Base-by-base conservation (phyloP, 768 basidiomycete genomes). In the Tricholoma matsutake region DNA sequence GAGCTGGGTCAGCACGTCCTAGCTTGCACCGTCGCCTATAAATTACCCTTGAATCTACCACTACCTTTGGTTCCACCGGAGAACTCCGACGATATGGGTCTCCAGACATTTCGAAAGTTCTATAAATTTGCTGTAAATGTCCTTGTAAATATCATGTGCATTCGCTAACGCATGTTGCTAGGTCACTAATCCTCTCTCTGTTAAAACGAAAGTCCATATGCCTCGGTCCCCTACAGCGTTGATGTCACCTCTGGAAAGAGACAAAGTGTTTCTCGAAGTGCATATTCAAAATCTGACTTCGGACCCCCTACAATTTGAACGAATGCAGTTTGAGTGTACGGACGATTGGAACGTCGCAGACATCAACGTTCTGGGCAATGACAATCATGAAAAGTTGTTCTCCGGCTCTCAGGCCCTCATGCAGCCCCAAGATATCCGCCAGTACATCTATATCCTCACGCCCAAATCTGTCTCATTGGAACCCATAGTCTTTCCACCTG, bases 171-270 rank as follows among this genome's bases (percentile, higher is more conserved):
- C 11, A 45, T 20, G 20, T 59, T 53, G 51, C 14, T 65, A 96
- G 93, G 94, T 95, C 25, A 89, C 88, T n/a, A 96, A 96, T 65
- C 96, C 96, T 1, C 78, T 98, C 13, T 93, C 93, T 0, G 95
- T 98, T 60, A 96, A 96, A 75, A 97, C 95, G 13, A 96, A 96
- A 72, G 92, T 96, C 0, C 92, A 97, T 71, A 68, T 79, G 2
- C 83, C 92, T 1, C 83, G 82, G 56, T 88, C 91, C 0, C 88
- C 93, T 0, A 84, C 89, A 20, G 87, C 93, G 1, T 63, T 86
- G 10, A 76, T 95, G 29, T 83, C 86, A 6, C 72, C 81, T 2
- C 51, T 72, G 2, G 88, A 92, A 65, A 83, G 92, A 58, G 86
- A 91, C 53, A 92, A 92, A 64, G 81, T 96, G 34, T 95, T 94